These are phyloP conservation scores for Barnettozyma californica DNA, from an alignment of 805 yeast species.

Conservation along the genomic window DNA sequence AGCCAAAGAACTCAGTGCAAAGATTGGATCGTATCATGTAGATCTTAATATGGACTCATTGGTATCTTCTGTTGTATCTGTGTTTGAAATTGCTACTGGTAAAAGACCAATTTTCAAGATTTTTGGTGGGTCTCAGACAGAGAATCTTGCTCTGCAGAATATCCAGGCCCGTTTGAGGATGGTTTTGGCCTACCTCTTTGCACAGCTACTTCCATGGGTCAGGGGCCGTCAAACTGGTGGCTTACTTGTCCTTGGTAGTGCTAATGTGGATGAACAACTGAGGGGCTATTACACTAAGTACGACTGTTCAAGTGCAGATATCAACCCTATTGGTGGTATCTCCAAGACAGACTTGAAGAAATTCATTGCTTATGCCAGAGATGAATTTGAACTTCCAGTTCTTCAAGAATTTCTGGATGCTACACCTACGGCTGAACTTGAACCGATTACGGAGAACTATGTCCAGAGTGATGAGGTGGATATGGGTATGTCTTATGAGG, in stretches of 20 bases:
- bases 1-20: conserved; percentile 67
- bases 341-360: conserved; percentile 88
- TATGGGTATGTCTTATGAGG: conserved; percentile 98
- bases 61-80: conserved; percentile 64
- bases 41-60: conserved; percentile 88
- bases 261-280: conserved; percentile 94
- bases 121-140: conserved; percentile 89
- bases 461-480: conserved; percentile 96
- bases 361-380: conserved; percentile 77
- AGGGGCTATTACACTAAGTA: conserved; percentile 95
- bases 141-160: conserved; percentile 91
- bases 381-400: conserved; percentile 68
- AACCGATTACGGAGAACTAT: conserved; percentile 87
- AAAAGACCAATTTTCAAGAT: conserved; percentile 83
- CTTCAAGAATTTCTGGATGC: conserved; percentile 78
- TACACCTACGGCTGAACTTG: conserved; percentile 96
- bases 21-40: conserved; percentile 83
- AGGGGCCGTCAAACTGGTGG: conserved; percentile 68
- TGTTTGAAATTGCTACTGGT: conserved; percentile 88
- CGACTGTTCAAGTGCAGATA: conserved; percentile 95
- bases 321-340: conserved; percentile 98
- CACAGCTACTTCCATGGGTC: conserved; percentile 94
- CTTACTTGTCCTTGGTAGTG: conserved; percentile 85
- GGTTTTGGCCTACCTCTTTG: conserved; percentile 91
- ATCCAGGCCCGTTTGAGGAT: conserved; percentile 94